A percentile compares a stretch with the other conserved stretches of the same genome.
Conservation (phyloP, 257 asterid genomes). For the Solanum gracilifrons region DNA sequence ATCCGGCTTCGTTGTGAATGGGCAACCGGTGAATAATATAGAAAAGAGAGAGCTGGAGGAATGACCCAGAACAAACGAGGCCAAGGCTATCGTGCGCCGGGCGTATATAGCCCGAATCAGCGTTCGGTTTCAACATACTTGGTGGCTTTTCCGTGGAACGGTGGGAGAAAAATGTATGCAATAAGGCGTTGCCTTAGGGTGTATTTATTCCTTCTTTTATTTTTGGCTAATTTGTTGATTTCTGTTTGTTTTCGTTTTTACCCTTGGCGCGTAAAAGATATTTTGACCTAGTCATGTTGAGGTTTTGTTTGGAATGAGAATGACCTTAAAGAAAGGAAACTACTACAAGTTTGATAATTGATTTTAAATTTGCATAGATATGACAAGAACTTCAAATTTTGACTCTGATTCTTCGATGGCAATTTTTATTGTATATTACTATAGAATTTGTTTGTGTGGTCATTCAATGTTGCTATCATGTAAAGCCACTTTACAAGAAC, state of each 20-base stretch:
- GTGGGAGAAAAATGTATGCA: not conserved
- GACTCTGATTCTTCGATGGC: too few species aligned
- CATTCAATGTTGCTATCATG: not conserved
- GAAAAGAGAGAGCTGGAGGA: slow-evolving; percentile 8
- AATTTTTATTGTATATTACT: too few species aligned
- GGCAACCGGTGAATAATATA: not conserved
- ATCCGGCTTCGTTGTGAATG: not conserved
- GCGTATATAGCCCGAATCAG: slow-evolving; percentile 1
- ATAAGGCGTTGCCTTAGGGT: not conserved
- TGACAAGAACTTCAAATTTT: too few species aligned
- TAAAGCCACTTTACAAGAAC: not conserved
- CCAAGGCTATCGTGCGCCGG: slow-evolving; percentile 19
- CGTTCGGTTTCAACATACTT: not conserved
- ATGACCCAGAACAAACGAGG: slow-evolving; percentile 24
- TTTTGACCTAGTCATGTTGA: not conserved
- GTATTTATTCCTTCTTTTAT: not conserved
- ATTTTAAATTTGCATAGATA: not conserved
- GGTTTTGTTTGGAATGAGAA: not conserved
- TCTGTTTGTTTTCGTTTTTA: not conserved
- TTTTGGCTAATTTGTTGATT: not conserved
- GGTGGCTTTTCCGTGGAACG: not conserved
- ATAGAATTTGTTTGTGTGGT: not conserved
- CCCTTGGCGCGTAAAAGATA: not conserved
- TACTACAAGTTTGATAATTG: not conserved
- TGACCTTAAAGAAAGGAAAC: not conserved